phyloP scores from a whole-genome alignment of 2,329 filamentous ascomycete genomes.

The Aspergillus sojae region DNA sequence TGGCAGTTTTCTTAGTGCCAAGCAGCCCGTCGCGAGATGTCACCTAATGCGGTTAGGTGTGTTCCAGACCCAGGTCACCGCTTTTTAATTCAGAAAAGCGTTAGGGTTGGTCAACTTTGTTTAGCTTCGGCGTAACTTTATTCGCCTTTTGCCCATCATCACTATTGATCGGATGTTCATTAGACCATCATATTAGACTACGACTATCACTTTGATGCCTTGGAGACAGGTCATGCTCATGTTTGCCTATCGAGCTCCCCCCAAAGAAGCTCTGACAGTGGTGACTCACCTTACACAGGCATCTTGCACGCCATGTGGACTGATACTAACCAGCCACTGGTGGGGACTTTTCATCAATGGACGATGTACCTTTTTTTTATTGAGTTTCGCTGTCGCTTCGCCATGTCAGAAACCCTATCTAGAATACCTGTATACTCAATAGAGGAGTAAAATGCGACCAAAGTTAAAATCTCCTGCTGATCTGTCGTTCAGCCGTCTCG shows the following conservation, averaged over 20 bases:
- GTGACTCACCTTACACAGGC: background rate
- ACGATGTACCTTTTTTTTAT: background rate
- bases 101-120: constrained; percentile 12
- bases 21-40: constrained; percentile 27
- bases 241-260: too few relatives aligned
- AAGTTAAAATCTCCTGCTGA: background rate
- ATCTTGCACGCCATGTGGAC: background rate
- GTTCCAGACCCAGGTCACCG: constrained; percentile 9
- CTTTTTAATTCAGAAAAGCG: constrained; percentile 3
- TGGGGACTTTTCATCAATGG: background rate
- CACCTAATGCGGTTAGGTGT: constrained; percentile 24
- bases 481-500: background rate
- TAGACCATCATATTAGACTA: background rate
- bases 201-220: too few relatives aligned
- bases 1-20: constrained; percentile 12
- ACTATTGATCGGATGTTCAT: too few relatives aligned
- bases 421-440: background rate
- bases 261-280: background rate
- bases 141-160: background rate
- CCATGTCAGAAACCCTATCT: background rate
- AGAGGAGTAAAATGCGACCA: background rate
- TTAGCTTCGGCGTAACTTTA: constrained; percentile 12
- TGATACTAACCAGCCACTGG: background rate
- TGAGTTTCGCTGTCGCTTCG: background rate
- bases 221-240: too few relatives aligned